Evolutionary conservation across 2,329 filamentous ascomycete species (phyloP).

Genomic region (Sordariomycetes sp.): DNA sequence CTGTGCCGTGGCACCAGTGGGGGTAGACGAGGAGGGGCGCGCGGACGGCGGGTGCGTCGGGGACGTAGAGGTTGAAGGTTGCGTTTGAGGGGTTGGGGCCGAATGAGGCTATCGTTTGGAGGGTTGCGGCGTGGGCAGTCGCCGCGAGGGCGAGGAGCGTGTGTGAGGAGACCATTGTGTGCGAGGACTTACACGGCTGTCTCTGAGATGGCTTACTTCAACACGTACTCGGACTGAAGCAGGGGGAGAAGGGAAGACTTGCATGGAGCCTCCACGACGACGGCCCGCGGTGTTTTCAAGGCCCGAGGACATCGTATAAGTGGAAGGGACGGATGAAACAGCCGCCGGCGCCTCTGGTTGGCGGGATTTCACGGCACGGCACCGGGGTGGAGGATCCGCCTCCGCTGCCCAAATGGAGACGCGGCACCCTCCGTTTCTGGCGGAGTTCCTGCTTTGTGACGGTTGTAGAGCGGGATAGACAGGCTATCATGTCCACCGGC

Average conservation of each 20-base stretch:
- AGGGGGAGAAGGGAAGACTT: too few relatives aligned
- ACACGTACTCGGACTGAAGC: too few relatives aligned
- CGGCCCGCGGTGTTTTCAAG: not conserved
- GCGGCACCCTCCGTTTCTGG: not conserved
- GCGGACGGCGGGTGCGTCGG: conserved; percentile 22
- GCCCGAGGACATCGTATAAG: not conserved
- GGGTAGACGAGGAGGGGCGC: conserved; percentile 41
- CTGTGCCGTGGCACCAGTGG: conserved; percentile 44
- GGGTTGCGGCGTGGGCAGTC: not conserved
- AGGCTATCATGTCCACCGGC: too few relatives aligned
- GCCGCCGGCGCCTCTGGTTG: not conserved
- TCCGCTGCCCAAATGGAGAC: not conserved
- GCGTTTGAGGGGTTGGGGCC: conserved; percentile 35
- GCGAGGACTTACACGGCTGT: not conserved
- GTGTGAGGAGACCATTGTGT: not conserved
- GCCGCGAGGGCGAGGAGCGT: not conserved
- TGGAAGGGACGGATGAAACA: not conserved
- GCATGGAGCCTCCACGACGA: too few relatives aligned
- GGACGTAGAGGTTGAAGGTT: conserved; percentile 37
- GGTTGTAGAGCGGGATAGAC: too few relatives aligned
- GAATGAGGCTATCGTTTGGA: conserved; percentile 11
- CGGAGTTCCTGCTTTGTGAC: too few relatives aligned
- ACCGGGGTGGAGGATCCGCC: not conserved
- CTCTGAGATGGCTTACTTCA: not conserved
- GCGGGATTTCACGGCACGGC: not conserved